Percentiles rank a stretch among this genome's conserved stretches.
Conservation (phyloP, 23 red algal genomes). For the Chondrus crispus region DNA sequence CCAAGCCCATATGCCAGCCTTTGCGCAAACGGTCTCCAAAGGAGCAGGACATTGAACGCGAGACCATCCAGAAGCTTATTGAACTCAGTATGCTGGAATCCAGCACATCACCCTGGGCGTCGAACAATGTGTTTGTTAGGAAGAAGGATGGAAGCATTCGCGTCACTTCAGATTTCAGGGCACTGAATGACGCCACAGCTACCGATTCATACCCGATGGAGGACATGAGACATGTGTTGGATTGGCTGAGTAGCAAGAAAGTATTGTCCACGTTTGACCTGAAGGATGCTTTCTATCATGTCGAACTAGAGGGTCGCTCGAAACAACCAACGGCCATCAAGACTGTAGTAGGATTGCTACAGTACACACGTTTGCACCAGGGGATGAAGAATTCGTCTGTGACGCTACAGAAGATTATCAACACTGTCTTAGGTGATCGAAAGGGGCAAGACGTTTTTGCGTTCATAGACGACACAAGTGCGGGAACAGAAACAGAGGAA, state of each 20-base stretch:
- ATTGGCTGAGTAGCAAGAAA: conserved; percentile 5
- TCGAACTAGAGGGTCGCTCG: neutral
- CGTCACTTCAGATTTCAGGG: conserved; percentile 21
- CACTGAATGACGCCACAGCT: neutral
- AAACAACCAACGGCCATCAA: neutral
- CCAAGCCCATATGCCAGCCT: neutral
- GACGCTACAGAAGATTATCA: conserved; percentile 5
- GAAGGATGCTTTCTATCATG: conserved; percentile 39
- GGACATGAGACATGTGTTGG: conserved; percentile 2
- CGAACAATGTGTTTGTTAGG: conserved; percentile 1
- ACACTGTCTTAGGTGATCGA: neutral
- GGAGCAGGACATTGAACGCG: neutral
- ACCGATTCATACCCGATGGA: conserved; percentile 19
- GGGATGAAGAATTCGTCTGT: neutral
- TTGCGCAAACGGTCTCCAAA: neutral
- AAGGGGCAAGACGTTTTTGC: neutral
- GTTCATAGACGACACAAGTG: neutral
- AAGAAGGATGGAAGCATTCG: neutral
- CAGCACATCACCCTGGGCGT: neutral
- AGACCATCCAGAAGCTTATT: neutral
- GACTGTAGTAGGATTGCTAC: neutral
- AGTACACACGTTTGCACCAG: conserved; percentile 23
- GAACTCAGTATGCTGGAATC: neutral
- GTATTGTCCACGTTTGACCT: conserved; percentile 20
- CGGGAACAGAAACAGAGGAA: neutral